A percentile compares a stretch with the other conserved stretches of the same genome.
Evolutionary conservation across 352 stramenopile genomes (phyloP).

Genomic region (Phytophthora gonapodyides): DNA sequence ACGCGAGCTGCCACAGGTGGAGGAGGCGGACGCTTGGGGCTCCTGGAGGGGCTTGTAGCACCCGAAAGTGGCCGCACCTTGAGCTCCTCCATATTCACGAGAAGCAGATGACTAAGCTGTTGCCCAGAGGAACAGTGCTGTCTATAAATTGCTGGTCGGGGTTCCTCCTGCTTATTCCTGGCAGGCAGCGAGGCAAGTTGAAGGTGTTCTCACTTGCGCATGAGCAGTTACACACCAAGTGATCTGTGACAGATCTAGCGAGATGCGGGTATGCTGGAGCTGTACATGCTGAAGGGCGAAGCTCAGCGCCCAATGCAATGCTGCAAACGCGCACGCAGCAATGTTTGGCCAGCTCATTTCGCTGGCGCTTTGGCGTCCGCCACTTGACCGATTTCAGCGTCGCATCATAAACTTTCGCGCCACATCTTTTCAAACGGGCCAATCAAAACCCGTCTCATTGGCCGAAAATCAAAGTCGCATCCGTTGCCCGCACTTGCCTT

Average conservation of each 20-base stretch:
- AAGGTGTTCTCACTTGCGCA: neutral
- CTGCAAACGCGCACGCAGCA: too few relatives aligned
- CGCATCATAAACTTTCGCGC: slow-evolving; percentile 13
- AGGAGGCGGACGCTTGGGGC: slow-evolving; percentile 17
- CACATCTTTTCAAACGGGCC: slow-evolving; percentile 21
- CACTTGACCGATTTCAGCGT: too few relatives aligned
- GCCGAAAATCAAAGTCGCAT: slow-evolving; percentile 20
- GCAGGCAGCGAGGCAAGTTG: neutral
- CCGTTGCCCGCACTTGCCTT: slow-evolving; percentile 23
- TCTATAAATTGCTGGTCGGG: slow-evolving; percentile 25
- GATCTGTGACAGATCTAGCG: slow-evolving; percentile 1
- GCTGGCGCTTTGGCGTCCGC: too few relatives aligned
- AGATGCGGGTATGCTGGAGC: too few relatives aligned
- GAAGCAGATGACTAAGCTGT: slow-evolving; percentile 23
- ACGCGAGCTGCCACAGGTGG: slow-evolving; percentile 42
- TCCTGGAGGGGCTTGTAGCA: slow-evolving; percentile 19
- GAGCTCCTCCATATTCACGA: slow-evolving; percentile 19
- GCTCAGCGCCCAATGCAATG: too few relatives aligned
- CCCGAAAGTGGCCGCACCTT: slow-evolving; percentile 8
- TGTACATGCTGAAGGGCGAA: too few relatives aligned
- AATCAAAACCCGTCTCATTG: slow-evolving; percentile 22
- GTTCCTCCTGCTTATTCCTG: slow-evolving; percentile 17
- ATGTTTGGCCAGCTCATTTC: too few relatives aligned
- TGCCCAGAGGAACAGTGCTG: neutral
- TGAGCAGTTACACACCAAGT: slow-evolving; percentile 3